Evolutionary conservation across 768 basidiomycete species (phyloP).

Genomic region (Russula abietina): DNA sequence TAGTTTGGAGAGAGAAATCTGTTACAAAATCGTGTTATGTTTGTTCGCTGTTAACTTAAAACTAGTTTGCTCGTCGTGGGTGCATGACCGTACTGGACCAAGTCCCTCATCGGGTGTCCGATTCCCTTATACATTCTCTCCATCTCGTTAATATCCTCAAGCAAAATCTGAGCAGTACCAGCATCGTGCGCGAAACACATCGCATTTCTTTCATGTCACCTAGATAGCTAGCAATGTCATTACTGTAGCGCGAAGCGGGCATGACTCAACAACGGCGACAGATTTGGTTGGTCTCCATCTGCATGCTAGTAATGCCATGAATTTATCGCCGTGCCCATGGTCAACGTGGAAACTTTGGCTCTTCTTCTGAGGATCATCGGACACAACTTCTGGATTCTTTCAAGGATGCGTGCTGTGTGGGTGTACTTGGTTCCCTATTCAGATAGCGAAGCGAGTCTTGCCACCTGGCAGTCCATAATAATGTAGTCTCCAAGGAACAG

Average conservation of each 20-base stretch:
- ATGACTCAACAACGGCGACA: too few relatives aligned
- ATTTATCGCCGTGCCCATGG: too few relatives aligned
- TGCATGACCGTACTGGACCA: background rate
- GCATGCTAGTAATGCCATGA: too few relatives aligned
- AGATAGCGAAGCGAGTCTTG: too few relatives aligned
- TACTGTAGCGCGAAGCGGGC: too few relatives aligned
- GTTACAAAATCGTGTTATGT: background rate
- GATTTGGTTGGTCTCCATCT: too few relatives aligned
- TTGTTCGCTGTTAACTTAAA: conserved; percentile 2
- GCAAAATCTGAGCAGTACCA: background rate
- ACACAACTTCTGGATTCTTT: too few relatives aligned
- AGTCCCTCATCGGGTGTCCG: background rate
- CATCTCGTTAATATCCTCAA: background rate
- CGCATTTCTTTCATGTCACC: background rate
- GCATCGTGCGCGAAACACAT: background rate
- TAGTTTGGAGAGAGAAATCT: background rate
- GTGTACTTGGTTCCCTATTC: too few relatives aligned
- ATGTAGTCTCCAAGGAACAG: background rate
- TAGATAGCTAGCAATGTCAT: background rate
- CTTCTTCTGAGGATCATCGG: too few relatives aligned
- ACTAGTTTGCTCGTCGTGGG: background rate
- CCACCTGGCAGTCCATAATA: background rate
- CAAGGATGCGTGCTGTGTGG: too few relatives aligned
- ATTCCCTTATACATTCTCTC: background rate
- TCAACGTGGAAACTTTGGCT: too few relatives aligned